Conservation (phyloP, 1,139 yeast species). For the Lodderomyces beijingensis region DNA sequence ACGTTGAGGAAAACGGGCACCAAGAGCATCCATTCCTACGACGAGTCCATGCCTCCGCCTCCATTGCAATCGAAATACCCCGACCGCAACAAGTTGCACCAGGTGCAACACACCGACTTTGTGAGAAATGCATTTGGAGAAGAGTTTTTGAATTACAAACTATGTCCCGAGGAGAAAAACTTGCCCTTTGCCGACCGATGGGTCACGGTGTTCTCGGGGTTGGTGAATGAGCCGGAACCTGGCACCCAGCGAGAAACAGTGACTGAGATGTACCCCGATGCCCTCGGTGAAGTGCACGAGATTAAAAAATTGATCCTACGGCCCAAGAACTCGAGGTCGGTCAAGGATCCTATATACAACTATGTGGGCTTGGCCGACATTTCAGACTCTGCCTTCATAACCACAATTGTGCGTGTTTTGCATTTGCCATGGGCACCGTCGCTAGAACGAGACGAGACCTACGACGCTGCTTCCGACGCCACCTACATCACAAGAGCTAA, state of each 20-base stretch:
- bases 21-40: constrained; percentile 7
- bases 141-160: constrained; percentile 30
- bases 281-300: constrained; percentile 10
- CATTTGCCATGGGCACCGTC: constrained; percentile 47
- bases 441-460: constrained; percentile 27
- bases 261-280: constrained; percentile 12
- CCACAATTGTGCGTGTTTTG: constrained; percentile 40
- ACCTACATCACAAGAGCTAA: constrained; percentile 27
- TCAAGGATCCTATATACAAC: constrained; percentile 29
- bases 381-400: constrained; percentile 38
- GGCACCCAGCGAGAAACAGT: constrained; percentile 11
- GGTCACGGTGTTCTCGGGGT: constrained; percentile 40
- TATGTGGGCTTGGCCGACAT: constrained; percentile 38
- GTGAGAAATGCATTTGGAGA: constrained; percentile 37
- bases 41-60: constrained; percentile 19
- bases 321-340: constrained; percentile 18
- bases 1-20: constrained; percentile 21
- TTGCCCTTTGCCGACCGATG: constrained; percentile 35
- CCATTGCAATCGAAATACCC: constrained; percentile 22
- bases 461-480: constrained; percentile 33
- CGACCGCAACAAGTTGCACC: constrained; percentile 26
- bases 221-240: constrained; percentile 20
- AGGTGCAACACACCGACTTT: constrained; percentile 35
- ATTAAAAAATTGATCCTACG: constrained; percentile 11
- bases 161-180: constrained; percentile 33